Percentiles rank a stretch among this genome's conserved stretches.
Evolutionary conservation across 768 basidiomycete genomes (phyloP).

Genomic region (Xanthoconium purpureum): DNA sequence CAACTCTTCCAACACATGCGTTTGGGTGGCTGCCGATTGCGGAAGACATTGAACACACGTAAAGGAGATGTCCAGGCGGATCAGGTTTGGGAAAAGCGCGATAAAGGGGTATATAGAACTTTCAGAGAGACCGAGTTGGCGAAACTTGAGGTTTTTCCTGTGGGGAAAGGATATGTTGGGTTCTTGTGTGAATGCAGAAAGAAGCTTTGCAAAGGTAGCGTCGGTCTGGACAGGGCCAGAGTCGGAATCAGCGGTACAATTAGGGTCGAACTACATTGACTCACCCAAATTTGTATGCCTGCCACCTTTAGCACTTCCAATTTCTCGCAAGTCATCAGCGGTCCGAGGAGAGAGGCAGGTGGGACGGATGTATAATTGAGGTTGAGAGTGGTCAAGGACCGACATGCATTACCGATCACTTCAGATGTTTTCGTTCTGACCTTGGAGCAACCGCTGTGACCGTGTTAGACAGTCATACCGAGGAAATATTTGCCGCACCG

Average conservation of each 20-base stretch:
- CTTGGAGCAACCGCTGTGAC: constrained; percentile 55
- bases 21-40: neutral
- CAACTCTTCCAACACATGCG: constrained; percentile 51
- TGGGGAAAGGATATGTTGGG: constrained; percentile 34
- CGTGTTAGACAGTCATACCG: constrained; percentile 14
- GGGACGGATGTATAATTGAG: constrained; percentile 58
- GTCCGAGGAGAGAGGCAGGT: constrained; percentile 44
- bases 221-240: constrained; percentile 47
- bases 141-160: constrained; percentile 56
- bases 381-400: constrained; percentile 46
- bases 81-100: constrained; percentile 46
- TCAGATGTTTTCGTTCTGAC: constrained; percentile 49
- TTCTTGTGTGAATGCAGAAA: constrained; percentile 19
- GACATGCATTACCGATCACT: constrained; percentile 42
- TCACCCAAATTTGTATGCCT: constrained; percentile 59
- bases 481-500: constrained; percentile 40
- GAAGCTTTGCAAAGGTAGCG: constrained; percentile 47
- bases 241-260: neutral
- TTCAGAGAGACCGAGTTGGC: constrained; percentile 53
- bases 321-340: constrained; percentile 36
- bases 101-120: constrained; percentile 42
- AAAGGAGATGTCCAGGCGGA: constrained; percentile 63
- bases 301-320: constrained; percentile 62
- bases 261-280: constrained; percentile 11
- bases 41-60: constrained; percentile 47